Evolutionary conservation across 2,329 filamentous ascomycete genomes (phyloP).

Genomic region (Sphaceloma murrayae): DNA sequence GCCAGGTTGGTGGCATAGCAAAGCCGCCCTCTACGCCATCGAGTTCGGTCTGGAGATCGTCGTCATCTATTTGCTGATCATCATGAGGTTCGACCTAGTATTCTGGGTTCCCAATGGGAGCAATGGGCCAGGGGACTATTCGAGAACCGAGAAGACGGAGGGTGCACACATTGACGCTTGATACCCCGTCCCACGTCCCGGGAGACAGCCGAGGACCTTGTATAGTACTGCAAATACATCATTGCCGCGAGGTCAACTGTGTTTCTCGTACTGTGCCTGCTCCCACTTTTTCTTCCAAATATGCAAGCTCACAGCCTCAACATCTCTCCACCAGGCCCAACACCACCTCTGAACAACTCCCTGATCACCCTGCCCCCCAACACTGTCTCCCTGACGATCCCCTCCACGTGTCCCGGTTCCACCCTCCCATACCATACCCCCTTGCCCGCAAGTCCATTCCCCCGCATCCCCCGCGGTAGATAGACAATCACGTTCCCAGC

Average conservation of each 20-base stretch:
- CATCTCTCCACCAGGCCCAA: conserved; percentile 33
- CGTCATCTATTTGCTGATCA: conserved; percentile 24
- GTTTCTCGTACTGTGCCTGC: too few relatives aligned
- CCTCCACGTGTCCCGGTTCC: conserved; percentile 65
- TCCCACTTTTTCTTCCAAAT: neutral
- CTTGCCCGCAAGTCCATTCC: conserved; percentile 55
- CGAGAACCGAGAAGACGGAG: conserved; percentile 32
- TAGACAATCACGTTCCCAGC: conserved; percentile 80
- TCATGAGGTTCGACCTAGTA: conserved; percentile 22
- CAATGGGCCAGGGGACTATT: conserved; percentile 32
- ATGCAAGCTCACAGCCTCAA: conserved; percentile 24
- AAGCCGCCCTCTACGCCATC: conserved; percentile 26
- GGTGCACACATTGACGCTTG: too few relatives aligned
- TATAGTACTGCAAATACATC: too few relatives aligned
- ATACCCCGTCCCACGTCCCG: too few relatives aligned
- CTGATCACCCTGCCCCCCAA: conserved; percentile 55
- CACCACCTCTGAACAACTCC: conserved; percentile 63
- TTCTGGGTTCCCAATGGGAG: conserved; percentile 25
- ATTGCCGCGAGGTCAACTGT: too few relatives aligned
- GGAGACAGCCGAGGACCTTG: too few relatives aligned
- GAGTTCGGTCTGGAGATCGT: conserved; percentile 26
- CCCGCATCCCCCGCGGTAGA: conserved; percentile 47
- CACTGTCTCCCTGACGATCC: conserved; percentile 63
- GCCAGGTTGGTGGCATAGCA: conserved; percentile 27
- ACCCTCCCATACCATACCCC: conserved; percentile 79